Conservation (phyloP, 2,329 filamentous ascomycete species). For the Orbilia javanica region DNA sequence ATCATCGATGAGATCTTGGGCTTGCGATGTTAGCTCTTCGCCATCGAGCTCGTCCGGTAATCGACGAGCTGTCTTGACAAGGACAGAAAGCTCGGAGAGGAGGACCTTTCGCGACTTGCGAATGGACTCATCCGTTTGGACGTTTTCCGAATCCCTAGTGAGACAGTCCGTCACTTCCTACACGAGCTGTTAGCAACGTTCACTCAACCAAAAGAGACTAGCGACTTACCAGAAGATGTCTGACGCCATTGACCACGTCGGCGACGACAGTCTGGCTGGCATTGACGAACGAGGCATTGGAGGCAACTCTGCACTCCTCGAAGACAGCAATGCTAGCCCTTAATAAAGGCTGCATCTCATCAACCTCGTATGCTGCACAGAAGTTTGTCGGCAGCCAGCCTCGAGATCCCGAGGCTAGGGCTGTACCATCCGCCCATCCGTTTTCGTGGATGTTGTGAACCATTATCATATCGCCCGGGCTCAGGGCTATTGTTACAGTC, state of each 20-base stretch:
- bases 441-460: conserved; percentile 98
- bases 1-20: conserved; percentile 84
- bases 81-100: conserved; percentile 85
- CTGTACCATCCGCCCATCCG: conserved; percentile 96
- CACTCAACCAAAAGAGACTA: conserved; percentile 15
- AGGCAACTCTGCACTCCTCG: conserved; percentile 60
- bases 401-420: conserved; percentile 84
- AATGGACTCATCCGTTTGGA: conserved; percentile 80
- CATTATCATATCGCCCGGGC: conserved; percentile 90
- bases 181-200: conserved; percentile 36
- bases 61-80: conserved; percentile 89
- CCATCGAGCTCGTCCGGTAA: conserved; percentile 75
- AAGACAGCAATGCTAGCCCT: conserved; percentile 69
- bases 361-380: conserved; percentile 92
- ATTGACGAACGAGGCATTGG: conserved; percentile 54
- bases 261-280: conserved; percentile 60
- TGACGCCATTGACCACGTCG: conserved; percentile 80
- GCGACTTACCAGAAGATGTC: conserved; percentile 82
- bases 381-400: conserved; percentile 99
- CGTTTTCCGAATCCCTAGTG: conserved; percentile 80
- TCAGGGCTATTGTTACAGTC: conserved; percentile 87
- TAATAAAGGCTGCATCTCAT: conserved; percentile 84
- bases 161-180: conserved; percentile 91
- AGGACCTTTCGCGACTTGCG: conserved; percentile 86
- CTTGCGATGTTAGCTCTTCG: conserved; percentile 62